These are phyloP conservation scores for Saprolegnia parasitica DNA, from an alignment of 352 stramenopile species.

Conservation along the genomic window DNA sequence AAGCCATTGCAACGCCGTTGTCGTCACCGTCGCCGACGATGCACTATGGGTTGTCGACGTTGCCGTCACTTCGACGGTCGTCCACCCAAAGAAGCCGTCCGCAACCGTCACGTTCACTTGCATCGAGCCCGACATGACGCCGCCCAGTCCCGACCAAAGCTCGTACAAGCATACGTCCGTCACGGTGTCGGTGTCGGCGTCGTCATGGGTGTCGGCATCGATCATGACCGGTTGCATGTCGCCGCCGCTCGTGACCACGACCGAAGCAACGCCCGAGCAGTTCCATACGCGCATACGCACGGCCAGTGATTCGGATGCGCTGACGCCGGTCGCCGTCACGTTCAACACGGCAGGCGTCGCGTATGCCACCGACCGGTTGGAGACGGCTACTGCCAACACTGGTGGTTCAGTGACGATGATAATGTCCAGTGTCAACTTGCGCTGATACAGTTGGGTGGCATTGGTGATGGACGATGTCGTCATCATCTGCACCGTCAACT, in stretches of 20 bases:
- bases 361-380: slow-evolving; percentile 1
- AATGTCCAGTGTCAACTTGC: neutral
- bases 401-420: neutral
- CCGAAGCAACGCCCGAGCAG: neutral
- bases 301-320: neutral
- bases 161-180: no score
- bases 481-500: neutral
- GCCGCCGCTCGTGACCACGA: neutral
- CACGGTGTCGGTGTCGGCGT: no score
- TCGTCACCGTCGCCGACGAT: no score
- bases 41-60: no score
- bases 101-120: no score
- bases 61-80: no score
- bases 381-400: neutral
- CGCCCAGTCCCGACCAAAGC: no score
- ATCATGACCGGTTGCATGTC: no score
- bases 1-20: no score
- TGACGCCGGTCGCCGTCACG: neutral
- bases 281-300: neutral
- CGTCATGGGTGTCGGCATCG: no score
- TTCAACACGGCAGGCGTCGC: neutral
- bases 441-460: neutral
- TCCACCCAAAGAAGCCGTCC: no score
- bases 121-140: no score
- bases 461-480: neutral